These are phyloP conservation scores for Fusarium brevicatenulatum DNA, from an alignment of 2,329 filamentous ascomycete genomes.

Conservation along the genomic window DNA sequence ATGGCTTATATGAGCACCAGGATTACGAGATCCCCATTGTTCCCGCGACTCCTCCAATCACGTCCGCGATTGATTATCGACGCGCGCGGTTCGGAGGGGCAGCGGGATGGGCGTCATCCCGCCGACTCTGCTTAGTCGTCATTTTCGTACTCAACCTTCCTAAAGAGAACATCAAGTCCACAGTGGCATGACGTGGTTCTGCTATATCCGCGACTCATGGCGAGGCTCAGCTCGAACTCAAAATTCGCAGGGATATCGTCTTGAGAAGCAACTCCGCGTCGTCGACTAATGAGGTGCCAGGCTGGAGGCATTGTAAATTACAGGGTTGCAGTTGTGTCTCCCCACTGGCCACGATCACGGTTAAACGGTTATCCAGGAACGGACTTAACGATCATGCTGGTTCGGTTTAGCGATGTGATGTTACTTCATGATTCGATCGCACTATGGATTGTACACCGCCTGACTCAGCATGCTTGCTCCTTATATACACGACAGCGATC, in stretches of 20 bases:
- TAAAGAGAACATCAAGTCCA: background rate
- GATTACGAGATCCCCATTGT: background rate
- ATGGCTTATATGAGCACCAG: background rate
- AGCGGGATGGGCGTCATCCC: background rate
- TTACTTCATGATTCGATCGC: background rate
- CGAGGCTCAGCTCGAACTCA: background rate
- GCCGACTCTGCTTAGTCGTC: background rate
- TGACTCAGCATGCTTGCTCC: background rate
- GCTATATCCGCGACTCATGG: background rate
- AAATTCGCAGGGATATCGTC: accelerated
- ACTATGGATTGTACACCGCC: background rate
- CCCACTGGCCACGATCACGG: too few relatives aligned
- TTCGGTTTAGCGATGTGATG: background rate
- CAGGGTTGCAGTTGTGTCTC: too few relatives aligned
- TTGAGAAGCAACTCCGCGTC: background rate
- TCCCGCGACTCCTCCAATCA: background rate
- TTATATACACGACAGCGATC: background rate
- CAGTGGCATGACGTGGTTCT: background rate
- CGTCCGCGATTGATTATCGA: background rate
- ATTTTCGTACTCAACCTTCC: background rate
- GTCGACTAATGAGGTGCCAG: too few relatives aligned
- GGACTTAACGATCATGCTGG: background rate
- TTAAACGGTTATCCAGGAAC: background rate
- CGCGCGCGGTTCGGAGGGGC: background rate
- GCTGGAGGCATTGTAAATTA: too few relatives aligned